These are phyloP conservation scores for Farysia itapuensis DNA, from an alignment of 1,284 basidiomycete species.

Conservation along the genomic window DNA sequence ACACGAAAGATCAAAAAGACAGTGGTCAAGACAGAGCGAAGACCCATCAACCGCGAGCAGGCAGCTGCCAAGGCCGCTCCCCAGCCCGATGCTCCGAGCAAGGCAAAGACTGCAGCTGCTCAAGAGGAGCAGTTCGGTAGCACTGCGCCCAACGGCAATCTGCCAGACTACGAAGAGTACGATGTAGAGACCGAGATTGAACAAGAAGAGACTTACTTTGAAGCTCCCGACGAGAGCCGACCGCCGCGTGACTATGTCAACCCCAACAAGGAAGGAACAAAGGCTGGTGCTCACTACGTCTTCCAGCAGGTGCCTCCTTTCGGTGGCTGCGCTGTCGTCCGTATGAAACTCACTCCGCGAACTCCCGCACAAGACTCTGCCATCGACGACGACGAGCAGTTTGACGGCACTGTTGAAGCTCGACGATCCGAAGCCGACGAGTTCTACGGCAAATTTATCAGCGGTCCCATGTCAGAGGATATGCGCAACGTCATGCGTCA, in stretches of 20 bases:
- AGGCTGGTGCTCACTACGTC: conserved; percentile 85
- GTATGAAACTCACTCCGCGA: conserved; percentile 84
- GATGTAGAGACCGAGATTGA: conserved; percentile 56
- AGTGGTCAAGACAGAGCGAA: conserved; percentile 24
- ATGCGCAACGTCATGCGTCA: conserved; percentile 94
- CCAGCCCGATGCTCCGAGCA: no score
- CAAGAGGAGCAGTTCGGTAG: conserved; percentile 34
- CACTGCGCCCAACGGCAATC: conserved; percentile 12
- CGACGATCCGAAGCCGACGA: conserved; percentile 88
- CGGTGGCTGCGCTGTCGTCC: conserved; percentile 92
- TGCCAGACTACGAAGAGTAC: conserved; percentile 33
- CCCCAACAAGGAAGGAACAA: conserved; percentile 84
- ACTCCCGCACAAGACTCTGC: conserved; percentile 74
- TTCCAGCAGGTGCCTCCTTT: conserved; percentile 83
- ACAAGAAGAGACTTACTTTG: conserved; percentile 52
- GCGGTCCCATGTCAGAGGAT: conserved; percentile 77
- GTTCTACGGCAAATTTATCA: conserved; percentile 79
- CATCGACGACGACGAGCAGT: conserved; percentile 83
- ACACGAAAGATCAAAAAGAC: conserved; percentile 44
- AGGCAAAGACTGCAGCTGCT: conserved; percentile 27
- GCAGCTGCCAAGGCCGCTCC: conserved; percentile 33
- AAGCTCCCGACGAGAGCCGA: conserved; percentile 34
- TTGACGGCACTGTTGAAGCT: conserved; percentile 80
- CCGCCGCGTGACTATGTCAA: conserved; percentile 67
- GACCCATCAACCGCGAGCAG: conserved; percentile 22